These are phyloP conservation scores for Xerocomellus intermedius DNA, from an alignment of 768 basidiomycete genomes.

Conservation along the genomic window DNA sequence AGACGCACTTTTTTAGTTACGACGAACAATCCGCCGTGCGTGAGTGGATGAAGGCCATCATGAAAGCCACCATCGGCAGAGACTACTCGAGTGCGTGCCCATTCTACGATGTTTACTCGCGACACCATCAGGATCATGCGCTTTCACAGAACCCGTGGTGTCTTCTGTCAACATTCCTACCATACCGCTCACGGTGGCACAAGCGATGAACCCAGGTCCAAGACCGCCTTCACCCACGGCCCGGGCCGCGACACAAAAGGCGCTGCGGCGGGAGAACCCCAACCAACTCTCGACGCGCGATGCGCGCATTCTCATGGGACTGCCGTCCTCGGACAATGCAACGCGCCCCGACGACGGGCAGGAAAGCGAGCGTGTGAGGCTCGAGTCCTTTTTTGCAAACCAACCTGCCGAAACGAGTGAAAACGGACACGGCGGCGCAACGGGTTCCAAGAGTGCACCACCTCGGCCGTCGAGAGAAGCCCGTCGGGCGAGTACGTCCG, in stretches of 20 bases:
- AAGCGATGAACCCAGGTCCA: constrained; percentile 94
- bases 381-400: constrained; percentile 58
- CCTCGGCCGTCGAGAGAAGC: constrained; percentile 69
- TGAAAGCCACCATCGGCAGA: constrained; percentile 96
- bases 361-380: constrained; percentile 45
- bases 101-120: background rate
- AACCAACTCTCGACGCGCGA: constrained; percentile 79
- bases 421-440: constrained; percentile 14
- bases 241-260: constrained; percentile 84
- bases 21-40: constrained; percentile 81
- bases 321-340: constrained; percentile 34
- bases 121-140: background rate
- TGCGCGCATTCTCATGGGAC: constrained; percentile 72
- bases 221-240: constrained; percentile 90
- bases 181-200: constrained; percentile 90
- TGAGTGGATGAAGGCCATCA: constrained; percentile 99
- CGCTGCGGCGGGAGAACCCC: constrained; percentile 80
- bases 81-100: constrained; percentile 82
- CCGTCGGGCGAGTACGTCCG: constrained; percentile 41
- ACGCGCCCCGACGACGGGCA: constrained; percentile 19
- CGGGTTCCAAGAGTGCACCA: constrained; percentile 38
- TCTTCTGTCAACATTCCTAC: constrained; percentile 97
- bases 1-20: constrained; percentile 88
- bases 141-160: constrained; percentile 74
- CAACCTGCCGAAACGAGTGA: constrained; percentile 30